These are phyloP conservation scores for Streptanthus diversifolius DNA, from an alignment of 345 rosid genomes.

Conservation along the genomic window DNA sequence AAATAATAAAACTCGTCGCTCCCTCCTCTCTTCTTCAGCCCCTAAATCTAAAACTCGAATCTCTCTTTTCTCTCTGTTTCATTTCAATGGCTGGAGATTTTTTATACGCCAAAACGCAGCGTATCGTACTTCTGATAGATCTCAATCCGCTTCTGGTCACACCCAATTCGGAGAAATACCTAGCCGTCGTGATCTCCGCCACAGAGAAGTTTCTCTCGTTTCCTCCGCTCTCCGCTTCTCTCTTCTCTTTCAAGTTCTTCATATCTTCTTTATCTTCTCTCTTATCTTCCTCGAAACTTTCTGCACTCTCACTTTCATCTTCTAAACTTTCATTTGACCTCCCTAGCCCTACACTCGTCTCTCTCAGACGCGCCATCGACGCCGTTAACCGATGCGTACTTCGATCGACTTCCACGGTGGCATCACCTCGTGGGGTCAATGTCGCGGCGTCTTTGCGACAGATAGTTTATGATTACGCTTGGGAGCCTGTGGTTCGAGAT, in stretches of 20 bases:
- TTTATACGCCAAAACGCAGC: slow-evolving; percentile 59
- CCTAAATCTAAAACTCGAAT: background rate
- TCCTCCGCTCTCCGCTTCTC: slow-evolving; percentile 52
- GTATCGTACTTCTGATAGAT: slow-evolving; percentile 72
- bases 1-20: background rate
- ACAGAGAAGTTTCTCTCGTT: slow-evolving; percentile 55
- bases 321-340: slow-evolving; percentile 65
- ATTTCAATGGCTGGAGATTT: slow-evolving; percentile 41
- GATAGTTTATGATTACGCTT: slow-evolving; percentile 74
- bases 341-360: slow-evolving; percentile 45
- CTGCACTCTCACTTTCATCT: slow-evolving; percentile 43
- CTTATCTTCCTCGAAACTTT: slow-evolving; percentile 82
- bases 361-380: slow-evolving; percentile 44
- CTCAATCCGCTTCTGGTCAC: slow-evolving; percentile 57
- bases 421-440: slow-evolving; percentile 40
- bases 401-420: background rate
- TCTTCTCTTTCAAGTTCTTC: slow-evolving; percentile 79
- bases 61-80: slow-evolving; percentile 2
- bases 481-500: slow-evolving; percentile 57
- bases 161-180: slow-evolving; percentile 36
- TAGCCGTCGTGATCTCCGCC: slow-evolving; percentile 47
- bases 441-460: slow-evolving; percentile 64
- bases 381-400: slow-evolving; percentile 8
- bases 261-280: slow-evolving; percentile 86
- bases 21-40: background rate